Base-by-base conservation (phyloP, 371 early-diverging fungal species). In the Mortierella sp. region DNA sequence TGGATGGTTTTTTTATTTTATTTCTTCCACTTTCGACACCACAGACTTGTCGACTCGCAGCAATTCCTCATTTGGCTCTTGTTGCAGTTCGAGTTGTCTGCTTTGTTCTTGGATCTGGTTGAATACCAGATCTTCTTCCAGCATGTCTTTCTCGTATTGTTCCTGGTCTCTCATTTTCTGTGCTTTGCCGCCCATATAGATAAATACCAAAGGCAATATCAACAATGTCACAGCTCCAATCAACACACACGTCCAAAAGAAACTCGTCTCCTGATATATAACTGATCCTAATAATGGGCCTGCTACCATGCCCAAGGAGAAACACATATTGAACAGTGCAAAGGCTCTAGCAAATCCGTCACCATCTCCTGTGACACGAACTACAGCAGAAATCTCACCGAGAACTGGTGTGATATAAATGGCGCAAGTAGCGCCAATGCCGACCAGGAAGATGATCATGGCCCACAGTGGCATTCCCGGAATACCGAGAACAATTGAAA, bases 321-420 rank as follows among this genome's bases (percentile, higher is more conserved):
- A 88, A 17, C 84, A 83, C 61, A 86, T 76, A 62, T 88, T 88
- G 62, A 86, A 85, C 37, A 86, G 17, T 9, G 84, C 86, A 74
- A 85, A 86, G 7, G 83, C 83, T 40, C 83, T 71, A 2, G 83
- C 86, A 54, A 81, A 84, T 12, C 86, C 86, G 42, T 84, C 84
- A 2, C 80, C 75, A 45, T 85, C 85, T 17, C 78, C 78, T 13
- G 78, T 74, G 10, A 68, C 42, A 1, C 83, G 74, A 26, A 85
- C 85, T 5, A 85, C 84, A 9, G 79, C 70, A 6, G 86, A 84
- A 23, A 88, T 75, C 62, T 88, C 89, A 0, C 86, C 74, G 9
- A 86, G 55, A 12, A 85, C 83, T 0, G 89, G 87, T 0, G 84
- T 83, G 12, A 85, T 54, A 26, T 83, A 83, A 9, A 77, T 76